Conservation (phyloP, 192 early-diverging fungal species). For the Podila epigama region DNA sequence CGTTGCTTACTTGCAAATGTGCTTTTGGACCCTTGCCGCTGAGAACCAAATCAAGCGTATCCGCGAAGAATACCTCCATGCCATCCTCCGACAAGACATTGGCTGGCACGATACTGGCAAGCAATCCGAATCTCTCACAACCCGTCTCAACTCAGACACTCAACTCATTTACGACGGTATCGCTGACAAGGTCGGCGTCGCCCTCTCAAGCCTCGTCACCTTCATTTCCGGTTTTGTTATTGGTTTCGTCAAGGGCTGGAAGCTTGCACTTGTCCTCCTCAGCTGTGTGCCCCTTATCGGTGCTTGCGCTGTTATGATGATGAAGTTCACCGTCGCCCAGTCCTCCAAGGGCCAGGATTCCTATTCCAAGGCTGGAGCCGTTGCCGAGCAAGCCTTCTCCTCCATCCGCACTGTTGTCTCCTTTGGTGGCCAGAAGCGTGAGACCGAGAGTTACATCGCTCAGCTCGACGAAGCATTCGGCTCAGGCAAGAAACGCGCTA, state of each 20-base stretch:
- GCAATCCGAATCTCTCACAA: conserved; percentile 82
- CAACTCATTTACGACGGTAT: conserved; percentile 91
- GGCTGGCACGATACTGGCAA: conserved; percentile 87
- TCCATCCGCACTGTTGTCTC: conserved; percentile 88
- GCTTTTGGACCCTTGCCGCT: conserved; percentile 67
- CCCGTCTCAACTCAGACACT: conserved; percentile 87
- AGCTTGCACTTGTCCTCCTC: conserved; percentile 82
- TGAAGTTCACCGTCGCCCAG: conserved; percentile 56
- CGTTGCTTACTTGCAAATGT: conserved; percentile 67
- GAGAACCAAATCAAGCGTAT: conserved; percentile 65
- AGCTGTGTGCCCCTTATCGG: conserved; percentile 78
- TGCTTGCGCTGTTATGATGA: conserved; percentile 60
- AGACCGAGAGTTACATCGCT: conserved; percentile 50
- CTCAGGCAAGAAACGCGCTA: conserved; percentile 67
- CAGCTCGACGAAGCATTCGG: conserved; percentile 66
- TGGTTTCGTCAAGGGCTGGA: conserved; percentile 85
- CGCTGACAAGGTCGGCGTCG: conserved; percentile 80
- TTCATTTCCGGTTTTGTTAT: conserved; percentile 79
- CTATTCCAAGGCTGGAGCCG: conserved; percentile 84
- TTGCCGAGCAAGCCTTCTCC: conserved; percentile 87
- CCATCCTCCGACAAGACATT: conserved; percentile 87
- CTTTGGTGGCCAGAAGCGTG: conserved; percentile 82
- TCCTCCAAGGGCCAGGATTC: conserved; percentile 66
- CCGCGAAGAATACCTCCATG: conserved; percentile 75
- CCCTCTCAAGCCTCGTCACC: conserved; percentile 70